Evolutionary conservation across 192 early-diverging fungal species (phyloP), one percentile per base, ranked within the genome.

Genomic region (Gonapodya prolifera): DNA sequence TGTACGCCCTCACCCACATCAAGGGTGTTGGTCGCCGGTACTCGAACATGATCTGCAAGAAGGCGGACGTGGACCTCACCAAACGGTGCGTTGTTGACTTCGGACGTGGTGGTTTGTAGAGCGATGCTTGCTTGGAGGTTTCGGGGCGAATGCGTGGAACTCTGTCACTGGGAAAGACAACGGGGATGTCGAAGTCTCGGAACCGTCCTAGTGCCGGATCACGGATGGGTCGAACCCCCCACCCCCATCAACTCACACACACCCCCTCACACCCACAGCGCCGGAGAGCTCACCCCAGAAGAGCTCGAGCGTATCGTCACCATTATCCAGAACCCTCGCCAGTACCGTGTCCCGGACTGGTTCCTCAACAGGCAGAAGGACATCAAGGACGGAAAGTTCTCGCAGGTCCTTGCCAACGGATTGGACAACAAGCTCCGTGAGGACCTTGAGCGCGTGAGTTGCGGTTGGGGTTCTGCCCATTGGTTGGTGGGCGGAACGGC

Each of bases 301-400:
- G 97, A 99, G 90, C 92, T 97, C 77, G 97, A 97, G 89, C 94
- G 97, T 82, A 86, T 99, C 75, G 95, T 99, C 78, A 94, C 91
- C 83, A 99, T 99, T 85, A 91, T 99, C 86, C 97, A 99, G 87
- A 96, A 98, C 94, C 97, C 97, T 77, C 92, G 92, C 82, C 94
- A 99, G 88, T 99, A 96, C 92, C 96, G 97, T 91, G 96, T 99
- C 89, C 97, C 97, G 78, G 88, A 93, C 87, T 99, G 97, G 97
- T 99, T 97, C 94, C 91, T 99, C 77, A 99, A 99, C 93, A 92
- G 95, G 86, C 97, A 99, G 86, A 98, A 97, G 93, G 95, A 98
- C 89, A 91, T 94, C 83, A 88, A 91, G 80, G 92, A 94, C 83
- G 95, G 95, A 85, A 95, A 94, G 87, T 95, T 92, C 92, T 90